Evolutionary conservation across 2,329 filamentous ascomycete genomes (phyloP).

Genomic region (Botrytis deweyae): DNA sequence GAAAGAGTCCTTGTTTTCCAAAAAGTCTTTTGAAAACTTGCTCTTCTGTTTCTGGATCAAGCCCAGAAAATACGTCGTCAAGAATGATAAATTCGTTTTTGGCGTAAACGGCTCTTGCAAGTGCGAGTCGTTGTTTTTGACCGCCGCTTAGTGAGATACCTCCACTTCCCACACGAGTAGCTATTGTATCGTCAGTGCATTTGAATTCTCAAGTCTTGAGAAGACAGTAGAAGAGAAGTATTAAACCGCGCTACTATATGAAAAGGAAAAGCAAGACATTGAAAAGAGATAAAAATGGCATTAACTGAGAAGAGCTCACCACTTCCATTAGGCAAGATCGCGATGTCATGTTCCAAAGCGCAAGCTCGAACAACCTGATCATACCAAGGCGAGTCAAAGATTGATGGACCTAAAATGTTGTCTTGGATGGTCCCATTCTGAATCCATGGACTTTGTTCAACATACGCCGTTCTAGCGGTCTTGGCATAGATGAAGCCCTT

Average conservation of each 20-base stretch:
- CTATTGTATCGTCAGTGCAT: constrained; percentile 21
- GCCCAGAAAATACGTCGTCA: constrained; percentile 37
- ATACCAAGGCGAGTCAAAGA: constrained; percentile 59
- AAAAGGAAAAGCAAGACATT: background rate
- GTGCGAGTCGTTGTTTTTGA: constrained; percentile 47
- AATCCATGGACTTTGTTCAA: constrained; percentile 49
- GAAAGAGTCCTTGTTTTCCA: constrained; percentile 27
- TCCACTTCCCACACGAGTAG: constrained; percentile 35
- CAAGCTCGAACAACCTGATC: constrained; percentile 63
- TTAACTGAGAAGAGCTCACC: constrained; percentile 53
- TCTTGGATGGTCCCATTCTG: constrained; percentile 45
- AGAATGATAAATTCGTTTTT: constrained; percentile 35
- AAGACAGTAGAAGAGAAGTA: background rate
- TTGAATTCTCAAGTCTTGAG: background rate
- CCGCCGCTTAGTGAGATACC: constrained; percentile 41
- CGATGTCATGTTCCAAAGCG: constrained; percentile 60
- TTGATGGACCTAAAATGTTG: constrained; percentile 43
- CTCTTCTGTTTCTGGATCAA: constrained; percentile 36
- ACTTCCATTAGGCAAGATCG: constrained; percentile 61
- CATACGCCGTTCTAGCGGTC: constrained; percentile 41
- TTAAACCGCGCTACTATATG: background rate
- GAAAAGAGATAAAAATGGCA: background rate
- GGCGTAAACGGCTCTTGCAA: constrained; percentile 55
- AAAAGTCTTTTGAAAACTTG: constrained; percentile 31
- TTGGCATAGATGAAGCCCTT: constrained; percentile 33